Conservation (phyloP, 192 early-diverging fungal genomes). For the Coemansia sp. region DNA sequence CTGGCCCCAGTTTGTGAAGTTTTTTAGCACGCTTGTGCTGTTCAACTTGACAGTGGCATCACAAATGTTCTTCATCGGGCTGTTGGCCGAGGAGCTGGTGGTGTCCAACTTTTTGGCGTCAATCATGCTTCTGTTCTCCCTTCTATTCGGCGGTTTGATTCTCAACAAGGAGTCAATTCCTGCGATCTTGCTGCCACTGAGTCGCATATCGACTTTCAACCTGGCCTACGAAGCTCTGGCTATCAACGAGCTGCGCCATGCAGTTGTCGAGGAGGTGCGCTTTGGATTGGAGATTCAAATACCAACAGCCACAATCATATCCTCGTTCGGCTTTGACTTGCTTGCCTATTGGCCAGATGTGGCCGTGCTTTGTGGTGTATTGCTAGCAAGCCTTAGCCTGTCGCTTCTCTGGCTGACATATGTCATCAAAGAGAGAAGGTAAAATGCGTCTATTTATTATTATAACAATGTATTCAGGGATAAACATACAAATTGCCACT, state of each 20-base stretch:
- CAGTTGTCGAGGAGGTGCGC: constrained; percentile 77
- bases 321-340: constrained; percentile 88
- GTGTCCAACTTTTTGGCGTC: constrained; percentile 77
- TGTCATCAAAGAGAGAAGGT: constrained; percentile 83
- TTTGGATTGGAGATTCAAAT: constrained; percentile 86
- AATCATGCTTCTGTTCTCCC: constrained; percentile 84
- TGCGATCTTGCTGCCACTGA: constrained; percentile 63
- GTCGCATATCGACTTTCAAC: constrained; percentile 79
- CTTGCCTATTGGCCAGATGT: constrained; percentile 85
- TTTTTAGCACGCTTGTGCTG: constrained; percentile 76
- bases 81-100: constrained; percentile 74
- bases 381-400: constrained; percentile 63
- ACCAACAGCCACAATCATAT: constrained; percentile 81
- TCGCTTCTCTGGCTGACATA: constrained; percentile 79
- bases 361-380: constrained; percentile 61
- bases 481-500: too few species aligned
- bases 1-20: constrained; percentile 65
- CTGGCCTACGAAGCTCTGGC: constrained; percentile 87
- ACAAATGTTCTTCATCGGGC: constrained; percentile 74
- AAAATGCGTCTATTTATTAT: too few species aligned
- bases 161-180: constrained; percentile 88
- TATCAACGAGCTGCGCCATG: constrained; percentile 86
- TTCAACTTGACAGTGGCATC: constrained; percentile 82
- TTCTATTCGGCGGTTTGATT: constrained; percentile 89
- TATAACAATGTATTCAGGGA: too few species aligned